phyloP scores from a whole-genome alignment of 2,329 filamentous ascomycete species.

The Diaporthe helianthi region DNA sequence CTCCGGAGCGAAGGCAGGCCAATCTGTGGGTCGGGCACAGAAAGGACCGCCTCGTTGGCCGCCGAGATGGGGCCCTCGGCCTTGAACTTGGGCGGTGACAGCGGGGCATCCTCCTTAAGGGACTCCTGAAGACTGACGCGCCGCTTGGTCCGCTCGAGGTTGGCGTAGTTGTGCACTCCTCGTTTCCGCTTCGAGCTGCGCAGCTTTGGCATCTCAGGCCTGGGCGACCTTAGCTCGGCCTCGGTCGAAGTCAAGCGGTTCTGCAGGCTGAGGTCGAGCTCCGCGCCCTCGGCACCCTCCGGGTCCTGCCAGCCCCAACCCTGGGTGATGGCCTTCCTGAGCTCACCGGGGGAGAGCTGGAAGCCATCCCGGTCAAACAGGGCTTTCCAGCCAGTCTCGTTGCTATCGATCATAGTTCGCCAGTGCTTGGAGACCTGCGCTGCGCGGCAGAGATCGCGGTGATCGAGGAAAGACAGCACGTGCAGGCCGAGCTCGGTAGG shows the following conservation, averaged over 20 bases:
- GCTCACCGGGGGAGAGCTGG: slow-evolving; percentile 77
- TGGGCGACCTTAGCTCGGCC: slow-evolving; percentile 55
- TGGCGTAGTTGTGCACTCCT: slow-evolving; percentile 51
- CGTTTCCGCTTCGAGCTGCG: slow-evolving; percentile 65
- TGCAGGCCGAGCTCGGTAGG: slow-evolving; percentile 88
- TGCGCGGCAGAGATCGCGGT: slow-evolving; percentile 84
- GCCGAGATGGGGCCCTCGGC: slow-evolving; percentile 87
- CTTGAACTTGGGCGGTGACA: slow-evolving; percentile 56
- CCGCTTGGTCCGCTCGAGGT: slow-evolving; percentile 60
- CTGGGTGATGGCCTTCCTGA: slow-evolving; percentile 84
- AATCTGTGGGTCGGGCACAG: slow-evolving; percentile 81
- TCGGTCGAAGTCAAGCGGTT: slow-evolving; percentile 61
- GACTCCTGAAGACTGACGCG: slow-evolving; percentile 57
- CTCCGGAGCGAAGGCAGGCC: slow-evolving; percentile 80
- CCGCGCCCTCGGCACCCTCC: slow-evolving; percentile 74
- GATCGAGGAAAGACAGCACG: slow-evolving; percentile 85
- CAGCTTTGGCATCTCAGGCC: slow-evolving; percentile 52
- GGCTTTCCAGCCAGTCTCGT: slow-evolving; percentile 96
- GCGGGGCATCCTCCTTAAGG: slow-evolving; percentile 50
- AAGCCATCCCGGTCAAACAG: slow-evolving; percentile 87
- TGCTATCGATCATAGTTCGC: slow-evolving; percentile 88
- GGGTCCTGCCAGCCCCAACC: slow-evolving; percentile 99
- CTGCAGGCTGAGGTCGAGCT: slow-evolving; percentile 77
- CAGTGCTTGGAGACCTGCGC: slow-evolving; percentile 95
- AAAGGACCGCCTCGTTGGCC: slow-evolving; percentile 81